These are phyloP conservation scores for Boletus sp. DNA, from an alignment of 768 basidiomycete species.

Conservation along the genomic window DNA sequence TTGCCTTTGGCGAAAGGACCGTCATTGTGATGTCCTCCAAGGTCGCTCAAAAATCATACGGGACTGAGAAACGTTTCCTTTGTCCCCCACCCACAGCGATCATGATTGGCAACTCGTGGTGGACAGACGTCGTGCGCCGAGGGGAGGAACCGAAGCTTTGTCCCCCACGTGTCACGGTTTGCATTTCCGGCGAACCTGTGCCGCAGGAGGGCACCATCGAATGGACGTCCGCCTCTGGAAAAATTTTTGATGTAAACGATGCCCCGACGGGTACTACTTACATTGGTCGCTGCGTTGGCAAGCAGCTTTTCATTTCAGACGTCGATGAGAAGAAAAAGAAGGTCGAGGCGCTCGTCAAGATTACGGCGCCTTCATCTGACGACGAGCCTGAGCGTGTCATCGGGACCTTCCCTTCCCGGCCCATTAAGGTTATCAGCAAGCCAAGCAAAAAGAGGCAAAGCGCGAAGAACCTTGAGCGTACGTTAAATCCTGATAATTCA, in stretches of 20 bases:
- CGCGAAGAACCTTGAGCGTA: slow-evolving; percentile 89
- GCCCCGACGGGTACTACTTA: slow-evolving; percentile 83
- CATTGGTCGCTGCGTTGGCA: slow-evolving; percentile 90
- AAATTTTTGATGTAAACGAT: slow-evolving; percentile 77
- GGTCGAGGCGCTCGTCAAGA: slow-evolving; percentile 89
- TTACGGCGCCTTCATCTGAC: slow-evolving; percentile 76
- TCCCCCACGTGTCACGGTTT: slow-evolving; percentile 81
- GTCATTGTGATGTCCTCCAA: slow-evolving; percentile 98
- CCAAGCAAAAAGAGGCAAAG: slow-evolving; percentile 96
- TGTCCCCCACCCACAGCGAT: slow-evolving; percentile 93
- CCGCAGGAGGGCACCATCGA: slow-evolving; percentile 84
- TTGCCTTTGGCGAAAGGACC: slow-evolving; percentile 90
- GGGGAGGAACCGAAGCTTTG: slow-evolving; percentile 73
- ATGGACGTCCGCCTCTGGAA: slow-evolving; percentile 85
- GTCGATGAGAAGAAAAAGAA: slow-evolving; percentile 95
- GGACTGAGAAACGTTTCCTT: slow-evolving; percentile 92
- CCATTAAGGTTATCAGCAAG: slow-evolving; percentile 99
- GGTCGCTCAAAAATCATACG: slow-evolving; percentile 97
- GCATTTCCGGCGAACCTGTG: slow-evolving; percentile 87
- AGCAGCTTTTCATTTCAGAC: slow-evolving; percentile 93
- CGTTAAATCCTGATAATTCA: slow-evolving; percentile 35
- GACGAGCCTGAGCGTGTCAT: slow-evolving; percentile 82
- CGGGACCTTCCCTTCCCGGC: slow-evolving; percentile 85
- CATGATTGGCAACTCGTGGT: slow-evolving; percentile 94
- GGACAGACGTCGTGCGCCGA: slow-evolving; percentile 75